These are phyloP conservation scores for Lipomyces lipofer DNA, from an alignment of 805 yeast species.

Conservation along the genomic window DNA sequence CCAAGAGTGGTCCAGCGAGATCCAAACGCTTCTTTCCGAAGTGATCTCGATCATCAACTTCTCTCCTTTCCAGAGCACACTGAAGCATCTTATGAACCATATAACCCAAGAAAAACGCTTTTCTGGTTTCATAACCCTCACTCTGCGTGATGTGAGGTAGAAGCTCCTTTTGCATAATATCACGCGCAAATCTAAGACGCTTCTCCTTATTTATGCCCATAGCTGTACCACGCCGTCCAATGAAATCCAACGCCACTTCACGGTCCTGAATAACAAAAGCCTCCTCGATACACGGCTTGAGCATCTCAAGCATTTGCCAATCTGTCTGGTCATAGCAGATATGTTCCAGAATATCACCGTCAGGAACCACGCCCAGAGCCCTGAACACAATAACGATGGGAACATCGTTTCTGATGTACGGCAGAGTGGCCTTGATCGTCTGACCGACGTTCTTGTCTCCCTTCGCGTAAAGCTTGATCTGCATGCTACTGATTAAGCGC, in stretches of 20 bases:
- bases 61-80: conserved; percentile 96
- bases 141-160: conserved; percentile 96
- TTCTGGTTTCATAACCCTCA: conserved; percentile 94
- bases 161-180: conserved; percentile 92
- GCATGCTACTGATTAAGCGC: conserved; percentile 88
- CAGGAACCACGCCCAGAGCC: conserved; percentile 98
- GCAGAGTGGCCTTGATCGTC: conserved; percentile 92
- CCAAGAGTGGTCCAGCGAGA: conserved; percentile 96
- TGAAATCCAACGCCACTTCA: conserved; percentile 95
- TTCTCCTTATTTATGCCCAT: conserved; percentile 94
- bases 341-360: conserved; percentile 97
- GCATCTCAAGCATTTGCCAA: conserved; percentile 99
- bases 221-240: conserved; percentile 98
- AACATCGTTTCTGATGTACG: conserved; percentile 93
- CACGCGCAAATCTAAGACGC: conserved; percentile 97
- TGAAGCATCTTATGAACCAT: conserved; percentile 93
- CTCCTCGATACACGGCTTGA: conserved; percentile 98
- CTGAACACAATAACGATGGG: conserved; percentile 97
- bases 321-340: conserved; percentile 96
- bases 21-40: conserved; percentile 98
- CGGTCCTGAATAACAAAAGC: conserved; percentile 98
- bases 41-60: conserved; percentile 99
- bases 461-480: conserved; percentile 85
- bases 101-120: conserved; percentile 96
- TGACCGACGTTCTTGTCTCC: conserved; percentile 67